Percentiles rank a stretch among this genome's conserved stretches.
Evolutionary conservation across 202 grass and related monocot species (phyloP).

Genomic region (Eragrostis tef): DNA sequence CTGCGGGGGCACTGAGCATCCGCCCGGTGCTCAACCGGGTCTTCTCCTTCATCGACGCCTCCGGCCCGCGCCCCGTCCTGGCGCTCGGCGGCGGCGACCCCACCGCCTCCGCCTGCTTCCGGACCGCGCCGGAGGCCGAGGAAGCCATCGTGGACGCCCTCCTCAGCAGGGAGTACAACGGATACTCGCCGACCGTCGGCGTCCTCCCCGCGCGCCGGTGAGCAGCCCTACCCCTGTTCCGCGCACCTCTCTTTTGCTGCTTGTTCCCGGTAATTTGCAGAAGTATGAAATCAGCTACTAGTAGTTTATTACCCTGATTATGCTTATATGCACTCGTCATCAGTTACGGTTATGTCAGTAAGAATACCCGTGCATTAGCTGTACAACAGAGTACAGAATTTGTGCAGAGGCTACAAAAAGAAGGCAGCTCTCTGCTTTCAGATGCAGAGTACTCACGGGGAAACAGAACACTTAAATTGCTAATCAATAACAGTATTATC

Average conservation of each 20-base stretch:
- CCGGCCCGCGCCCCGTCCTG: slow-evolving; percentile 43
- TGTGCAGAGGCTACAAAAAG: not conserved
- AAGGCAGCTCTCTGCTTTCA: not conserved
- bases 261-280: too few species aligned
- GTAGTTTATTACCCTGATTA: too few species aligned
- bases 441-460: not conserved
- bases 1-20: slow-evolving; percentile 46
- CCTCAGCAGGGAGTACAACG: slow-evolving; percentile 54
- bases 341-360: not conserved
- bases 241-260: not conserved
- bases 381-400: not conserved
- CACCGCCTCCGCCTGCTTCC: slow-evolving; percentile 61
- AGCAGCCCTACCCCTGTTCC: not conserved
- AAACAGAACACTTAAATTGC: too few species aligned
- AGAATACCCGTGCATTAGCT: not conserved
- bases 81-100: slow-evolving; percentile 65
- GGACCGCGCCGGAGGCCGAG: slow-evolving; percentile 54
- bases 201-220: slow-evolving; percentile 53
- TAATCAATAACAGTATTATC: not conserved
- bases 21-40: slow-evolving; percentile 51
- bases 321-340: too few species aligned
- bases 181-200: slow-evolving; percentile 56
- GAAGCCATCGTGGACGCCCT: slow-evolving; percentile 67
- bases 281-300: too few species aligned
- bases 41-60: slow-evolving; percentile 45